Evolutionary conservation across 805 yeast genomes (phyloP), one percentile per base, ranked within the genome.

Genomic region (Allodekkera sacchari): DNA sequence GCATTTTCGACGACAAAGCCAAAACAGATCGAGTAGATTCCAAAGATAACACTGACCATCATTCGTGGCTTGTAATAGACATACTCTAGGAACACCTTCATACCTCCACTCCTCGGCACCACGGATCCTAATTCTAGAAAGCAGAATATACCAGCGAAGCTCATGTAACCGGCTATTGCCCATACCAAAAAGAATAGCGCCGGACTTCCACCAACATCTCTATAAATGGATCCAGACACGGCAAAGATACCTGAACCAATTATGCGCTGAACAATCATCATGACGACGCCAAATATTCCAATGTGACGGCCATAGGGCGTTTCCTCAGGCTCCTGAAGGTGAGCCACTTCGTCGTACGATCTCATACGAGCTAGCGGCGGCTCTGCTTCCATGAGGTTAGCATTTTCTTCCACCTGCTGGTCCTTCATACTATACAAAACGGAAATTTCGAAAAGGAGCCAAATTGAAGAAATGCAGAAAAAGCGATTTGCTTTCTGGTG

Each of bases 241-340:
- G 87, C 78, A 57, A 81, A 78, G 7, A 82, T 80, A 1, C 92
- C 92, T 0, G 87, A 77, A 0, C 94, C 92, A 10, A 82, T 61
- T 26, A 82, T 81, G 37, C 87, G 58, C n/a, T 84, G 74, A 6
- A 82, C 64, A 43, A 77, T 76, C 37, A 79, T 55, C 31, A 78
- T 66, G 23, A 76, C 64, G 0, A 83, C 77, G 6, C 85, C 75
- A 43, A 68, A 77, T 3, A 77, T 51, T 0, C 89, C 89, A 38
- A 82, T 51, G 53, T 81, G 85, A 22, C 92, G 59, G 2, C 92
- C 92, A 43, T 77, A 85, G 1, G 89, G 89, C 2, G 69, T 54
- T 15, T 71, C 77, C 41, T 71, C 76, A 9, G 48, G 42, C 11
- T 41, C 42, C 11, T 43, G 45, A 9, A 55, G 33, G 22, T 48